Base-by-base conservation (phyloP, 352 stramenopile species). In the Globisporangium megalacanthum region DNA sequence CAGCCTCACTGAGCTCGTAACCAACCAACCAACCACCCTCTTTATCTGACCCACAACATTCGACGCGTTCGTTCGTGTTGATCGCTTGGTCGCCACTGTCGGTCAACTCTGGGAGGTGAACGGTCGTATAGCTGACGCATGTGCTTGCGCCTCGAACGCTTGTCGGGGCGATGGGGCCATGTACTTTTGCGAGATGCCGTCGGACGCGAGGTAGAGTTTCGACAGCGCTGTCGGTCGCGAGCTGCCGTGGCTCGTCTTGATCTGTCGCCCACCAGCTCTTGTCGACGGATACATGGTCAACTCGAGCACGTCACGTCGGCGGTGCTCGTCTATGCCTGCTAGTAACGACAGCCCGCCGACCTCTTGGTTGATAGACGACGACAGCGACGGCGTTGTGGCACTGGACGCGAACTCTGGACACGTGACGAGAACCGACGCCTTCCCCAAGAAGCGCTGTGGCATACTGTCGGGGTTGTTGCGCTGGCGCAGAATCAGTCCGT, bases 161-260 rank as follows among this genome's bases (percentile, higher is more conserved):
- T 77, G 52, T 13, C 58, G 58, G 33, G 69, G 57, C 36, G 73
- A 64, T n/a, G 72, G 61, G 22, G 74, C 53, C 6, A 82, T 81
- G 35, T 92, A 89, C 36, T 87, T 83, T 56, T 92, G 69, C 25
- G 77, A 88, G 59, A 92, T 61, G 14, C 77, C 79, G 56, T 89
- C 81, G 2, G 79, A 88, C n/a, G 81, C 87, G 17, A 92, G 59
- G 46, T 80, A 88, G 42, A 89, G 63, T 19, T 69, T 67, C 29
- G 81, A 92, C 15, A 89, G 56, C 1, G 66, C 70, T 19, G 81
- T 87, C 13, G 77, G 73, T 3, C 79, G 70, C 13, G 70, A 72
- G 15, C 58, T 69, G 2, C 70, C 66, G 17, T 86, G 68, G 36
- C 76, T 89, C 9, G 78, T 86, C 57, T 89, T 86, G 48, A 86